These are phyloP conservation scores for Heritiera littoralis DNA, from an alignment of 345 rosid species.

Conservation along the genomic window DNA sequence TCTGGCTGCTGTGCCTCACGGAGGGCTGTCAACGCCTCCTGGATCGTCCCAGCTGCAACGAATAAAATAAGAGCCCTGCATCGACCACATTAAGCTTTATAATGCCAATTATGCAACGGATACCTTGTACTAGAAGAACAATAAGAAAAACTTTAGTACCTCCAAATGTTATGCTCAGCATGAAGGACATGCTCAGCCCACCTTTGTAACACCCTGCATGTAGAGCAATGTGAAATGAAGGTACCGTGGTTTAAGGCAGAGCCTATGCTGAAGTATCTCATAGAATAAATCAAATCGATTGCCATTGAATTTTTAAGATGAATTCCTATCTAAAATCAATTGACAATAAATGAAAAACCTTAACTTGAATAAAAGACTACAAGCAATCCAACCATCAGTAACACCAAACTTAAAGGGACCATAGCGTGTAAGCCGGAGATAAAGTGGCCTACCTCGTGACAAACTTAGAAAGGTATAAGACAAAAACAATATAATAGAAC, in stretches of 20 bases:
- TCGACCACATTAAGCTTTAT: constrained; percentile 16
- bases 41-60: constrained; percentile 89
- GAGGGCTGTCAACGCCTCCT: constrained; percentile 79
- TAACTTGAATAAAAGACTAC: no score
- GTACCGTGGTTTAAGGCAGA: not conserved
- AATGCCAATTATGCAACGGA: not conserved
- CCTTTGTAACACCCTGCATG: constrained; percentile 74
- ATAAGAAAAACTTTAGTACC: constrained; percentile 40
- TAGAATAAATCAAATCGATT: not conserved
- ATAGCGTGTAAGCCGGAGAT: no score
- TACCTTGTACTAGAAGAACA: not conserved
- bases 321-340: no score
- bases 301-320: no score
- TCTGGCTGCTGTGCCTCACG: constrained; percentile 83
- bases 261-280: no score
- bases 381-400: no score
- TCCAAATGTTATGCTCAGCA: constrained; percentile 87
- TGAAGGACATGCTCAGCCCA: constrained; percentile 89
- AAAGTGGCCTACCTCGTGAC: no score
- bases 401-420: no score
- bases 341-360: no score
- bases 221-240: not conserved
- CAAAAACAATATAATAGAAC: no score
- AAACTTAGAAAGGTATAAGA: no score
- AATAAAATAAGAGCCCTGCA: constrained; percentile 84